Conservation (phyloP, 768 basidiomycete genomes). For the Scleroderma bovista region DNA sequence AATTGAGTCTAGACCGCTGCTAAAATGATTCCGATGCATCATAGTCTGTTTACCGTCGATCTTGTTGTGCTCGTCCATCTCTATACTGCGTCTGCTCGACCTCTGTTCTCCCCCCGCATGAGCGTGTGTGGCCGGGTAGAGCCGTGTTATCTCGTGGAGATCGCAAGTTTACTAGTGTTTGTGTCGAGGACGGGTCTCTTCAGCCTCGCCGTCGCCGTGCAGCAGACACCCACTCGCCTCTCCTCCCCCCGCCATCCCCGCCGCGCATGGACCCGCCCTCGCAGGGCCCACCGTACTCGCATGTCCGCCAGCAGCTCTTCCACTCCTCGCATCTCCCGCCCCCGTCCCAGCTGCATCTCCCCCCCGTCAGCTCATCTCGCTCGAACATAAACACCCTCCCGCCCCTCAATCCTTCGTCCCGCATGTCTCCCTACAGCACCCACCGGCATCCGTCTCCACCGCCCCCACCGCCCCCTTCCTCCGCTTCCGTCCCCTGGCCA, state of each 20-base stretch:
- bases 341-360: constrained; percentile 37
- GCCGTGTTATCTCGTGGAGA: neutral
- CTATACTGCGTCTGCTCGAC: too few species aligned
- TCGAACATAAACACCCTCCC: constrained; percentile 37
- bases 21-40: too few species aligned
- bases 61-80: too few species aligned
- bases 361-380: constrained; percentile 31
- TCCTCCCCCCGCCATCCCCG: too few species aligned
- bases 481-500: constrained; percentile 18
- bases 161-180: neutral
- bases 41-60: too few species aligned
- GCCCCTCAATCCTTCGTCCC: constrained; percentile 30
- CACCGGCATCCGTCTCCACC: constrained; percentile 25
- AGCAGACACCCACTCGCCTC: neutral
- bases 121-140: neutral
- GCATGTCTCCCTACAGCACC: constrained; percentile 20
- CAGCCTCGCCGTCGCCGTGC: constrained; percentile 18
- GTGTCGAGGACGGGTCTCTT: neutral
- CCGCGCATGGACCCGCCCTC: constrained; percentile 23
- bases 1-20: too few species aligned
- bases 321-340: constrained; percentile 40
- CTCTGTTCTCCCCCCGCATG: too few species aligned
- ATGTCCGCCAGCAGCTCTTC: constrained; percentile 32
- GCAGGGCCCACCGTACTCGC: constrained; percentile 24
- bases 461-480: constrained; percentile 17